Evolutionary conservation across 495 filamentous ascomycete genomes (phyloP).

Genomic region (Tuber magnatum): DNA sequence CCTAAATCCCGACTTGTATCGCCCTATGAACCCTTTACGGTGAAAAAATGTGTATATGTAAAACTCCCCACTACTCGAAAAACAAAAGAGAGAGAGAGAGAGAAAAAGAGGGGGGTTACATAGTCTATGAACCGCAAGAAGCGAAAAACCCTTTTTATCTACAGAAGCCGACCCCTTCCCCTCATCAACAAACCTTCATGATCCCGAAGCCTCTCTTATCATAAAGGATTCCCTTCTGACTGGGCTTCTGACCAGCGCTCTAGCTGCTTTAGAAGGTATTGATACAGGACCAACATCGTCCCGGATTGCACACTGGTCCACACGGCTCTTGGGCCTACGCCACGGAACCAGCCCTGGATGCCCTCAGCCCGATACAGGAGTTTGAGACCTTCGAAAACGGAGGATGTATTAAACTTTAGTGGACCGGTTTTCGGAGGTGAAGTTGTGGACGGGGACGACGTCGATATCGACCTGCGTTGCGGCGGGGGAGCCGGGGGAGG

Average conservation of each 20-base stretch:
- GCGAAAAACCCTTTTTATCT: not conserved
- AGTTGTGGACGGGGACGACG: slow-evolving; percentile 67
- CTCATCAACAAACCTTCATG: not conserved
- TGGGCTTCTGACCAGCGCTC: slow-evolving; percentile 20
- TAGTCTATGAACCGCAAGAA: slow-evolving; percentile 2
- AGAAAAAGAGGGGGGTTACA: not conserved
- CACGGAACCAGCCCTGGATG: slow-evolving; percentile 82
- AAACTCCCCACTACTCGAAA: slow-evolving; percentile 1
- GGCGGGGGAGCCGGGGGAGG: slow-evolving; percentile 1
- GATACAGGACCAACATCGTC: slow-evolving; percentile 95
- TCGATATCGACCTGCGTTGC: slow-evolving; percentile 60
- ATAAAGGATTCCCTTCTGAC: not conserved
- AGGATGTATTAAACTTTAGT: slow-evolving; percentile 74
- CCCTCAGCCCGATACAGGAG: slow-evolving; percentile 87
- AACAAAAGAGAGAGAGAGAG: not conserved
- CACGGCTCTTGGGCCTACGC: slow-evolving; percentile 85
- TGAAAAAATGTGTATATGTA: not conserved
- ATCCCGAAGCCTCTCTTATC: not conserved
- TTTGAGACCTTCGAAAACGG: slow-evolving; percentile 73
- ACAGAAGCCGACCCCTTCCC: not conserved
- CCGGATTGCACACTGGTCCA: slow-evolving; percentile 97
- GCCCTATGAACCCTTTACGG: not conserved
- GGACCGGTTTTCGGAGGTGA: slow-evolving; percentile 66
- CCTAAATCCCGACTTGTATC: not conserved
- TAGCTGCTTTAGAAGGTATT: slow-evolving; percentile 61